Evolutionary conservation across 352 stramenopile genomes (phyloP).

Genomic region (Phytophthora lateralis): DNA sequence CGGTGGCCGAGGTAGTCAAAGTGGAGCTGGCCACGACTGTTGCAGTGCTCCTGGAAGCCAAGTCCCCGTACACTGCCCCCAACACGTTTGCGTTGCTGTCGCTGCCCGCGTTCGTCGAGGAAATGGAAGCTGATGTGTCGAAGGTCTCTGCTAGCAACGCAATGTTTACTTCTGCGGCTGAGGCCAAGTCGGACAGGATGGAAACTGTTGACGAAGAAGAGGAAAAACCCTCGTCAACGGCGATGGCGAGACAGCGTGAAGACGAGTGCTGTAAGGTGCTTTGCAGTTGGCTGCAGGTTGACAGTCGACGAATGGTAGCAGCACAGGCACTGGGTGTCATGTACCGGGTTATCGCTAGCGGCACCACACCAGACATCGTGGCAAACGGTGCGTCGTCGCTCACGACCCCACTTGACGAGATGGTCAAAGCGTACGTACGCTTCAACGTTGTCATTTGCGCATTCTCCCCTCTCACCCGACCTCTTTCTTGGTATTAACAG

Average conservation of each 20-base stretch:
- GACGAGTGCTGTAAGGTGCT: conserved; percentile 48
- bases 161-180: conserved; percentile 11
- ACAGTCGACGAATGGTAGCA: conserved; percentile 36
- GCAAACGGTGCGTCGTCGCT: conserved; percentile 28
- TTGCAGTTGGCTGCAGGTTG: conserved; percentile 45
- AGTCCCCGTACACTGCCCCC: conserved; percentile 37
- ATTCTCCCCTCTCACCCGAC: neutral
- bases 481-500: conserved; percentile 26
- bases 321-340: conserved; percentile 45
- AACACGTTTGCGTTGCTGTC: conserved; percentile 61
- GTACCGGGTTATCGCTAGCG: conserved; percentile 39
- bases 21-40: conserved; percentile 60
- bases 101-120: conserved; percentile 62
- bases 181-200: conserved; percentile 31
- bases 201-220: conserved; percentile 38
- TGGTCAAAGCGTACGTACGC: conserved; percentile 40
- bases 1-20: conserved; percentile 49
- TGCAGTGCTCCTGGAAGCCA: conserved; percentile 61
- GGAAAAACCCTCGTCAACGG: conserved; percentile 28
- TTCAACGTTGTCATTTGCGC: neutral
- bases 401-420: conserved; percentile 32
- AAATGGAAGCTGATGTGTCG: conserved; percentile 45
- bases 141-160: conserved; percentile 23
- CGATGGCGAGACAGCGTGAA: conserved; percentile 32
- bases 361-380: conserved; percentile 12